Percentiles rank a stretch among this genome's conserved stretches.
Conservation (phyloP, 2,329 filamentous ascomycete species). For the Fusarium nematophilum region DNA sequence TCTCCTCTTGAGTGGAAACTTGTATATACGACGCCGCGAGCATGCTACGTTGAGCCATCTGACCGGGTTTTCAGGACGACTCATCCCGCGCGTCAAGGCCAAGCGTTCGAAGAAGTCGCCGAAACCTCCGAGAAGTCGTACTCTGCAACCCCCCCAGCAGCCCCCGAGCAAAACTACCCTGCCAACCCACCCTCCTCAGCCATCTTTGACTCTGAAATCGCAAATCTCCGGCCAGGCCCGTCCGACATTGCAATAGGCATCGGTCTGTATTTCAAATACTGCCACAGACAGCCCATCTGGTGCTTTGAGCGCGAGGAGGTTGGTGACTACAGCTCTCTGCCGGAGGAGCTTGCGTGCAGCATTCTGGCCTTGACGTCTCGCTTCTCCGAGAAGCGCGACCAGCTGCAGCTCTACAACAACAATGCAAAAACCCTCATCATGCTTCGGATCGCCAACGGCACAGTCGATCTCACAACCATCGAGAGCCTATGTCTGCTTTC, state of each 20-base stretch:
- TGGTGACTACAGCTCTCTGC: constrained; percentile 47
- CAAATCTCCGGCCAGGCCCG: constrained; percentile 44
- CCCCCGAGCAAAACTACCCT: constrained; percentile 37
- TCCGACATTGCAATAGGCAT: constrained; percentile 51
- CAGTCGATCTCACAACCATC: constrained; percentile 60
- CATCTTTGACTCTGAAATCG: constrained; percentile 43
- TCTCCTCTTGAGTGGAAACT: constrained; percentile 58
- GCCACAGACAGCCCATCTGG: constrained; percentile 58
- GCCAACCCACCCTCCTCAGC: constrained; percentile 40
- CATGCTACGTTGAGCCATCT: constrained; percentile 34
- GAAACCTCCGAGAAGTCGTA: constrained; percentile 50
- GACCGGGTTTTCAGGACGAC: constrained; percentile 47
- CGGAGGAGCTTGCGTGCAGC: constrained; percentile 56
- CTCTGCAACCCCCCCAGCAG: constrained; percentile 45
- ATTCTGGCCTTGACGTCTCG: constrained; percentile 55
- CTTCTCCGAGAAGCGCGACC: constrained; percentile 51
- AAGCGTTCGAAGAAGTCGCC: constrained; percentile 46
- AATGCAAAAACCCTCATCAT: constrained; percentile 57
- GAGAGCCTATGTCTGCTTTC: constrained; percentile 63
- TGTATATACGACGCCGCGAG: constrained; percentile 36
- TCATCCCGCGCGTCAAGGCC: constrained; percentile 42
- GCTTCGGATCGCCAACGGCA: constrained; percentile 62
- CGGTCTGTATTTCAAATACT: constrained; percentile 56
- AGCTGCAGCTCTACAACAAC: constrained; percentile 50
- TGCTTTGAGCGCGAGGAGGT: constrained; percentile 58